Evolutionary conservation across 345 rosid genomes (phyloP), one percentile per base, ranked within the genome.

Genomic region (Cochlearia excelsa): DNA sequence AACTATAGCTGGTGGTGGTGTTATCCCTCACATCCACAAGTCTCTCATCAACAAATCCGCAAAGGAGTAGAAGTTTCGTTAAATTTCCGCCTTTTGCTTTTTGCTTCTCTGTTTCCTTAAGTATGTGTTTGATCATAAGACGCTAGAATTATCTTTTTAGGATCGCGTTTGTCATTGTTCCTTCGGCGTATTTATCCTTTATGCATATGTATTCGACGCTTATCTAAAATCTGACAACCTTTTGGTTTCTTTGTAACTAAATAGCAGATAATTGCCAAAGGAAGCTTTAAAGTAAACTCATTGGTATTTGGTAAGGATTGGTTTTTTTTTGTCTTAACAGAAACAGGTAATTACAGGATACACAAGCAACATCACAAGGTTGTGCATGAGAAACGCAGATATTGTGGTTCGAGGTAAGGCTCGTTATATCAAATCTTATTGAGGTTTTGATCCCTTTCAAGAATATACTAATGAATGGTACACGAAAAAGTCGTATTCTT

Each of bases 121-220:
- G 45, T 61, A 1, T 62, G 43, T 69, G 64, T 61, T 69, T 63
- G 59, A 69, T 16, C 23, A 16, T 63, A 49, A 50, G 69, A 70
- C 43, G 54, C 59, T 56, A 57, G 74, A 63, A 54, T 16, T 16
- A 50, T 48, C 59, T 70, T 64, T 68, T 44, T 70, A 57, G 74
- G 74, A 56, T 48, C 6, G 23, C 23, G 23, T 54, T 56, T 63
- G 47, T 27, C 56, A 49, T 56, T 70, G n/a, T 54, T 69, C 51
- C 0, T 4, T 48, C 44, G 27, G 60, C 11, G 16, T 59, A 43
- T 65, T 51, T 60, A 8, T 3, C 2, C 63, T 29, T 70, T 50
- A 50, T 29, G 47, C 43, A 1, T 66, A 66, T 70, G 74, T 51
- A 63, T 57, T 38, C 26, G 30, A 9, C 63, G 59, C 50, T 57